Evolutionary conservation across 495 filamentous ascomycete genomes (phyloP), one percentile per base, ranked within the genome.

Genomic region (Aspergillus incahuasiensis): DNA sequence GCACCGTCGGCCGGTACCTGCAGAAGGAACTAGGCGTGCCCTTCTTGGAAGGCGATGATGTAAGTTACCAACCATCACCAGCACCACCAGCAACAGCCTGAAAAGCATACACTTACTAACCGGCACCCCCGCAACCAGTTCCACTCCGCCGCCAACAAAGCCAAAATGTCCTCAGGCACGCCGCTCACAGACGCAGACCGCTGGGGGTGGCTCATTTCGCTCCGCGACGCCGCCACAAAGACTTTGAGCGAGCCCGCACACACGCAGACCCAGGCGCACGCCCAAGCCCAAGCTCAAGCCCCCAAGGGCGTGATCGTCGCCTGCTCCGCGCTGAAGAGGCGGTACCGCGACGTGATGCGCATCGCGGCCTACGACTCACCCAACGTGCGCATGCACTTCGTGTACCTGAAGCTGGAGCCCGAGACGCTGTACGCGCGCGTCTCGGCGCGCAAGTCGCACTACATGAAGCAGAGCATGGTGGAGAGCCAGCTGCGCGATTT

Each of bases 401-500:
- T 97, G 59, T 99, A 95, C 72, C 84, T 99, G 21, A 81, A 85
- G 53, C 89, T 91, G 12, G 74, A 79, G 25, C 87, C 95, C 68
- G 79, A 84, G 46, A 74, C 86, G 19, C 81, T 97, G 28, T 74
- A 95, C 42, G 74, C 83, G 60, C 82, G 95, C 0, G 92, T 97
- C 16, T 71, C 74, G 18, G 76, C 77, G 21, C 82, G 92, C 59
- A 68, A 91, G 72, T 82, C 84, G 46, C 95, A 99, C 66, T 99
- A 94, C 71, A 97, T 99, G 94, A 95, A 95, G 69, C 88, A 89
- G 56, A 82, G 84, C 50, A 99, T 99, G 95, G 91, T 99, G n/a
- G 86, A 87, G 52, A 92, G 88, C 66, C 95, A 99, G 67, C 85
- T 97, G 61, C 80, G 84, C 54, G 84, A 83, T 47, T 79, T 99